Conservation (phyloP, 1,284 basidiomycete genomes). For the Rugosomyces carneus region DNA sequence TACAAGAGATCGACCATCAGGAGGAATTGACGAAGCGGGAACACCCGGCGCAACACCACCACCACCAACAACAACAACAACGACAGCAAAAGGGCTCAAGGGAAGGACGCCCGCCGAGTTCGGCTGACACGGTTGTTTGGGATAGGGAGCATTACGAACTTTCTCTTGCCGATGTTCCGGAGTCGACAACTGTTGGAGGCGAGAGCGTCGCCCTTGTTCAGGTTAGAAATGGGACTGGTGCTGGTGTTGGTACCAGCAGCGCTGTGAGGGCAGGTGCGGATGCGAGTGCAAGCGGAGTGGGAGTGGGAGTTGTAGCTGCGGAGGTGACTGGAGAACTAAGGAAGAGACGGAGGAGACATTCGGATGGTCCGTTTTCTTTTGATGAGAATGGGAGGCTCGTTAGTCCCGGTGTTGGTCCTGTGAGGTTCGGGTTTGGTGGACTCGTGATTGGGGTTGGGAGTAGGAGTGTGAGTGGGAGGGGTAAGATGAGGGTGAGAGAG, state of each 20-base stretch:
- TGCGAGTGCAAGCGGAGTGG: neutral
- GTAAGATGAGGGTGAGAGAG: slow-evolving; percentile 1
- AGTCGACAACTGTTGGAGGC: neutral
- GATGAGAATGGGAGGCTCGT: slow-evolving; percentile 4
- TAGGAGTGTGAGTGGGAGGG: neutral
- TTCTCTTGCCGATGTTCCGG: neutral
- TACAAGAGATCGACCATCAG: no score
- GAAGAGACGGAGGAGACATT: slow-evolving; percentile 8
- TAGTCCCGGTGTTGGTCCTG: neutral
- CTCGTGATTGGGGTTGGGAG: neutral
- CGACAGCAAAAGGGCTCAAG: slow-evolving; percentile 8
- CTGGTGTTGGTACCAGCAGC: neutral
- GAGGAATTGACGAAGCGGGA: no score
- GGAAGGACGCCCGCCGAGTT: slow-evolving; percentile 17
- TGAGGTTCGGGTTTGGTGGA: neutral
- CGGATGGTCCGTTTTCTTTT: slow-evolving; percentile 10
- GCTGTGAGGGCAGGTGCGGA: neutral
- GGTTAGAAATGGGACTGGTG: neutral
- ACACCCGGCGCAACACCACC: no score
- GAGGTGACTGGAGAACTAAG: neutral
- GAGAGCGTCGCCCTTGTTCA: neutral
- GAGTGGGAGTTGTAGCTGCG: neutral
- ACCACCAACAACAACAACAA: no score
- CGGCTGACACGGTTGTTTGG: slow-evolving; percentile 24
- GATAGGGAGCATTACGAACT: slow-evolving; percentile 12